Conservation (phyloP, 371 early-diverging fungal species). For the Apophysomyces elegans region DNA sequence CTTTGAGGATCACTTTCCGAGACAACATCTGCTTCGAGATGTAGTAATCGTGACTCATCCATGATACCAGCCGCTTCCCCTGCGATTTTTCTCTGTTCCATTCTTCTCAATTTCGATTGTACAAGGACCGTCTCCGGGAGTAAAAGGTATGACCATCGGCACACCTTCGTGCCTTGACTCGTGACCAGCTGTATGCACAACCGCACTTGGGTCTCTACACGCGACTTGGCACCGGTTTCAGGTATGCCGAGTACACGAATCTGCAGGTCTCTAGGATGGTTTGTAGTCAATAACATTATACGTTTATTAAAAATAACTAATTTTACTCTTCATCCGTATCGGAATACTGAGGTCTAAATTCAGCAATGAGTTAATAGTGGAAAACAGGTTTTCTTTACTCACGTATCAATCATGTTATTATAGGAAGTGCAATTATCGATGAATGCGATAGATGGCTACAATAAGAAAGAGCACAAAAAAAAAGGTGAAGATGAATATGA, state of each 20-base stretch:
- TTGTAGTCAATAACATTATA: not conserved
- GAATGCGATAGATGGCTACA: too few relatives aligned
- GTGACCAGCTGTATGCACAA: slow-evolving; percentile 80
- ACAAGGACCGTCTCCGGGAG: slow-evolving; percentile 78
- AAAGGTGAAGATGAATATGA: too few relatives aligned
- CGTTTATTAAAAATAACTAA: not conserved
- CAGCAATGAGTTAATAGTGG: too few relatives aligned
- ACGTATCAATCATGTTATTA: too few relatives aligned
- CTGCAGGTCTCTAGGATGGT: not conserved
- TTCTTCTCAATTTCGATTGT: slow-evolving; percentile 13
- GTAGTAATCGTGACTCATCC: slow-evolving; percentile 48
- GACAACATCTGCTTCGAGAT: slow-evolving; percentile 76
- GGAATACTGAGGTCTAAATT: too few relatives aligned
- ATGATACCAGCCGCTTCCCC: slow-evolving; percentile 18
- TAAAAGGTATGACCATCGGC: slow-evolving; percentile 78
- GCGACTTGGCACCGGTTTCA: slow-evolving; percentile 79
- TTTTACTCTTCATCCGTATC: not conserved
- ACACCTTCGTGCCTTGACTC: slow-evolving; percentile 67
- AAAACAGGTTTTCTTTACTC: too few relatives aligned
- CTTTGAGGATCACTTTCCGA: slow-evolving; percentile 79
- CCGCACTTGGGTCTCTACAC: slow-evolving; percentile 93
- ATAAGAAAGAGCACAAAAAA: too few relatives aligned
- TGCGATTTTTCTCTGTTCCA: slow-evolving; percentile 1
- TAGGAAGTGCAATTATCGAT: too few relatives aligned
- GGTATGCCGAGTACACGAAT: slow-evolving; percentile 75